Conservation (phyloP, 768 basidiomycete species). For the Boletus rufocinnamomeus region DNA sequence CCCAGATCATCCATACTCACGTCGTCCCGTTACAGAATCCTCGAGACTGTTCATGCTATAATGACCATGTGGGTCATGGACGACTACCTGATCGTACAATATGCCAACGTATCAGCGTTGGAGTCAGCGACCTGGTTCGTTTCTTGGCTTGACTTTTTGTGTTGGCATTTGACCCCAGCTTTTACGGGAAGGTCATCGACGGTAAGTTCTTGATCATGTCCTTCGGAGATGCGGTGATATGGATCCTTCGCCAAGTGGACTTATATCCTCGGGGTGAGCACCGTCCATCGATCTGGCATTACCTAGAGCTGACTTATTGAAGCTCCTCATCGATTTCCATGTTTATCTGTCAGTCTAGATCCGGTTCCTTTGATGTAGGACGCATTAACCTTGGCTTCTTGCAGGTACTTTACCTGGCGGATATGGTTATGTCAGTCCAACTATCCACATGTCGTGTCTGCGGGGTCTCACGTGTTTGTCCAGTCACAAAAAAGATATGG, state of each 20-base stretch:
- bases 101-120: conserved; percentile 13
- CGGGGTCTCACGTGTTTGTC: conserved; percentile 5
- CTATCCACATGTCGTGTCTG: neutral
- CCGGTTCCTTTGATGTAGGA: no score
- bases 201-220: conserved; percentile 15
- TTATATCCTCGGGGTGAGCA: conserved; percentile 28
- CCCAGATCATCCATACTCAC: neutral
- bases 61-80: conserved; percentile 29
- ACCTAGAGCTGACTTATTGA: conserved; percentile 2
- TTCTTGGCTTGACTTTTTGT: neutral
- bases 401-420: conserved; percentile 33
- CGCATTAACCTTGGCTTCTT: neutral
- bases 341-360: conserved; percentile 24
- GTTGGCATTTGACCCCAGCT: neutral
- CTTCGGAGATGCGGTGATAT: neutral
- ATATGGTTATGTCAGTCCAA: conserved; percentile 30
- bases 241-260: conserved; percentile 13
- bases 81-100: conserved; percentile 25
- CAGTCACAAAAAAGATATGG: conserved; percentile 20
- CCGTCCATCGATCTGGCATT: neutral
- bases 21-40: conserved; percentile 6
- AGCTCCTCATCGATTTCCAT: conserved; percentile 32
- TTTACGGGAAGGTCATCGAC: conserved; percentile 10
- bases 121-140: conserved; percentile 26
- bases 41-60: conserved; percentile 26